Evolutionary conservation across 1,284 basidiomycete genomes (phyloP).

Genomic region (Malassezia japonica): DNA sequence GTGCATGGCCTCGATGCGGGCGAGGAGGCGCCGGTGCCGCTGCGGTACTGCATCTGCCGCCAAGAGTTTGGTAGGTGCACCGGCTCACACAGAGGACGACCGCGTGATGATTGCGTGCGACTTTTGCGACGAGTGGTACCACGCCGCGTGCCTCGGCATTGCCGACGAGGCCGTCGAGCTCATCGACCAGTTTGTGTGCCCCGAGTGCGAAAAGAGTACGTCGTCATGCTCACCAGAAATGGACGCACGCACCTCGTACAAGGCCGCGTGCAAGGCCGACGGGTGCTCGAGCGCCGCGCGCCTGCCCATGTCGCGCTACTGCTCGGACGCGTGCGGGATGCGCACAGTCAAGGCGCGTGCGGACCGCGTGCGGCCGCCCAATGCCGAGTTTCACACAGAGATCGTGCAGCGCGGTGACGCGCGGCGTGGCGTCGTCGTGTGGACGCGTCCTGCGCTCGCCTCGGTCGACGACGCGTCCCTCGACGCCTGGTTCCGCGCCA

Average conservation of each 20-base stretch:
- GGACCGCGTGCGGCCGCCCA: no score
- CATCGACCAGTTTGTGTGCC: constrained; percentile 36
- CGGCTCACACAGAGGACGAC: constrained; percentile 21
- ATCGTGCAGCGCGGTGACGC: neutral
- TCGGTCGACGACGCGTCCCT: no score
- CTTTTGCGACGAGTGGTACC: constrained; percentile 39
- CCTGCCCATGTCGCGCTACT: constrained; percentile 30
- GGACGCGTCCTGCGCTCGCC: constrained; percentile 1
- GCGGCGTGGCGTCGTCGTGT: constrained; percentile 4
- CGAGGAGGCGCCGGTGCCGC: neutral
- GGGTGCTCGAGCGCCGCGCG: constrained; percentile 25
- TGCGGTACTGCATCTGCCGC: constrained; percentile 12
- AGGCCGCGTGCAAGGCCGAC: constrained; percentile 19
- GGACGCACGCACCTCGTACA: constrained; percentile 27
- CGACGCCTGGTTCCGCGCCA: no score
- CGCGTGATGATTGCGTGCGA: constrained; percentile 44
- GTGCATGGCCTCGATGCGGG: neutral
- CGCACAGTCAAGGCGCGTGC: constrained; percentile 17
- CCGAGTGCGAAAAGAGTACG: constrained; percentile 22
- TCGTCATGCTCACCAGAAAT: neutral
- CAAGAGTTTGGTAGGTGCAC: constrained; percentile 2
- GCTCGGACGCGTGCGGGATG: constrained; percentile 34
- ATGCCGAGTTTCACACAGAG: neutral
- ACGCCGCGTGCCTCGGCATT: constrained; percentile 31
- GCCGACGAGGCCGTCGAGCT: constrained; percentile 25